Percentiles rank a stretch among this genome's conserved stretches.
Evolutionary conservation across 2,329 filamentous ascomycete genomes (phyloP).

Genomic region (Alternaria incomplexa): DNA sequence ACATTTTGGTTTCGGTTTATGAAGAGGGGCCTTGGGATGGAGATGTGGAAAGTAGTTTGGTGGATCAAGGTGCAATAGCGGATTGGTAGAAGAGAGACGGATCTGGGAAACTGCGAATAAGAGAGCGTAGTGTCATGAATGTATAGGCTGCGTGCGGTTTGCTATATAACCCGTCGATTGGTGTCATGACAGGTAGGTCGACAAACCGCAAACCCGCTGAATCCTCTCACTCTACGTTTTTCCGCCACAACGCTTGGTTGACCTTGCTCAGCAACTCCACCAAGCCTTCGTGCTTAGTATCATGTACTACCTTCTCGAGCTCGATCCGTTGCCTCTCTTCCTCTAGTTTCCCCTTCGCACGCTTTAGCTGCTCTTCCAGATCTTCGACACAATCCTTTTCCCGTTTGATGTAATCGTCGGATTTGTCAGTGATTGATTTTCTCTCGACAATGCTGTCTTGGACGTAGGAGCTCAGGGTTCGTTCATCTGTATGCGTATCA

Average conservation of each 20-base stretch:
- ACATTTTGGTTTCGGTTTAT: neutral
- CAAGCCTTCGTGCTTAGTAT: neutral
- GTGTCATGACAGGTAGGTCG: no score
- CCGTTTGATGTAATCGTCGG: no score
- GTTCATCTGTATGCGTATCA: no score
- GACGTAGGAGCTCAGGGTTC: no score
- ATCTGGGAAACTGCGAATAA: neutral
- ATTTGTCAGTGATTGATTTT: no score
- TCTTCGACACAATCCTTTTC: neutral
- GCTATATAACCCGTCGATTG: neutral
- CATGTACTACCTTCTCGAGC: neutral
- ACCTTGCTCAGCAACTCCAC: neutral
- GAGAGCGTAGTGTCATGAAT: neutral
- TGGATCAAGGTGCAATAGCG: neutral
- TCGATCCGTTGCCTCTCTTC: neutral
- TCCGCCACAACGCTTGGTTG: no score
- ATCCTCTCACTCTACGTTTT: no score
- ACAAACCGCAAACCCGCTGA: neutral
- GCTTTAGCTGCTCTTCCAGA: neutral
- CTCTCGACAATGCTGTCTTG: no score
- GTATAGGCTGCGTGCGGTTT: neutral
- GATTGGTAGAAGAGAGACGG: neutral
- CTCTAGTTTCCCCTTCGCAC: rapidly evolving
- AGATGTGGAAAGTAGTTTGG: neutral
- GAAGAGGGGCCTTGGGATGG: neutral